Evolutionary conservation across 2,329 filamentous ascomycete species (phyloP).

Genomic region (Mycogone perniciosa): DNA sequence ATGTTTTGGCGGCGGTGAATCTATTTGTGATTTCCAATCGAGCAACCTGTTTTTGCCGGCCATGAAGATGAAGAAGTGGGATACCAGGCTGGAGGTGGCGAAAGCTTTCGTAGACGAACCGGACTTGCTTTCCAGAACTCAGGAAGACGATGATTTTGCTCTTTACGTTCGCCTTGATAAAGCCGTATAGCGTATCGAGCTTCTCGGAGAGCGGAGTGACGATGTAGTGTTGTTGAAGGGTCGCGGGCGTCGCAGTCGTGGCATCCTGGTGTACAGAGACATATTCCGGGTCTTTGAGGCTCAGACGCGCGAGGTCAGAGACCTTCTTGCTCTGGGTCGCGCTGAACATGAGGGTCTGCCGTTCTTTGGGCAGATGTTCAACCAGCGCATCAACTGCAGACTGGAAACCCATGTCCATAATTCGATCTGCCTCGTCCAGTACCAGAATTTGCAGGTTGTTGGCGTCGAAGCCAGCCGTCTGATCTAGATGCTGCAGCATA

Average conservation of each 20-base stretch:
- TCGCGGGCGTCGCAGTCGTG: constrained; percentile 69
- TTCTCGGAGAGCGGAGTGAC: constrained; percentile 81
- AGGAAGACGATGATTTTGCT: constrained; percentile 93
- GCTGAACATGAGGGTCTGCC: constrained; percentile 92
- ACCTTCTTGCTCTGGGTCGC: constrained; percentile 94
- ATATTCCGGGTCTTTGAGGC: constrained; percentile 86
- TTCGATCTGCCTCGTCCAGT: constrained; percentile 90
- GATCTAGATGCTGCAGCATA: constrained; percentile 92
- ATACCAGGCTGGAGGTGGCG: constrained; percentile 92
- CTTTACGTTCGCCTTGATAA: constrained; percentile 85
- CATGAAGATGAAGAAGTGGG: constrained; percentile 84
- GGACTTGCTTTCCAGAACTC: constrained; percentile 91
- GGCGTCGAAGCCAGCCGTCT: constrained; percentile 83
- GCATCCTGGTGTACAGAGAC: constrained; percentile 87
- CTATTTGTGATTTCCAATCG: constrained; percentile 80
- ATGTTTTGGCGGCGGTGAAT: constrained; percentile 73
- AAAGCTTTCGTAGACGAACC: constrained; percentile 91
- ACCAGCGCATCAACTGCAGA: constrained; percentile 84
- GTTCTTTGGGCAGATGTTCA: constrained; percentile 76
- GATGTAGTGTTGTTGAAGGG: constrained; percentile 86
- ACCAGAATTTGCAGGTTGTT: constrained; percentile 90
- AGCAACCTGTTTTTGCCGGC: constrained; percentile 85
- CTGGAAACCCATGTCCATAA: constrained; percentile 97
- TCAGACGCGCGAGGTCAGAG: constrained; percentile 82
- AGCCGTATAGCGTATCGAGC: constrained; percentile 85